Evolutionary conservation across 805 yeast species (phyloP).

Genomic region (Saccharomycopsis synnaedendra): DNA sequence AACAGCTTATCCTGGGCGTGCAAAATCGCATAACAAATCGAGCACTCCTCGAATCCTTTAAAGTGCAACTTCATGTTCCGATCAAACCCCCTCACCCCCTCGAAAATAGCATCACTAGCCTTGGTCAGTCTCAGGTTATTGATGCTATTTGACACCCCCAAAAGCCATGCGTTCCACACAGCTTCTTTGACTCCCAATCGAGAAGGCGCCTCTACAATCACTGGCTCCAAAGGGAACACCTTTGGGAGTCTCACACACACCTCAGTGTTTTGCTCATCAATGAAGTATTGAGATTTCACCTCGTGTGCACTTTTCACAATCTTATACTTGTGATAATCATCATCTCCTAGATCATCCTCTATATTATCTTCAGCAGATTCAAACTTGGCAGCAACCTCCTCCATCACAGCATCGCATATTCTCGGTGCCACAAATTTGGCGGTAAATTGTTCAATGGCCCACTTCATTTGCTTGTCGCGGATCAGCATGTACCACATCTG

Average conservation of each 20-base stretch:
- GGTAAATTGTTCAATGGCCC: constrained; percentile 51
- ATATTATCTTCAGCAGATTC: constrained; percentile 17
- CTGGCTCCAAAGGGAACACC: constrained; percentile 67
- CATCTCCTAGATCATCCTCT: constrained; percentile 9
- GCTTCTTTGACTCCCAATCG: constrained; percentile 83
- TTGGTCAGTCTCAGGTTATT: constrained; percentile 44
- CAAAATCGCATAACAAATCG: constrained; percentile 86
- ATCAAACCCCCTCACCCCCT: constrained; percentile 56
- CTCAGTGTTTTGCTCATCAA: constrained; percentile 83
- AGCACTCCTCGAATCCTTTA: constrained; percentile 93
- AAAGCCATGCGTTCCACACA: constrained; percentile 91
- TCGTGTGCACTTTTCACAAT: constrained; percentile 53
- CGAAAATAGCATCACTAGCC: constrained; percentile 28
- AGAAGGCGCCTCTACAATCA: constrained; percentile 64
- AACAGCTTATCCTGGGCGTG: constrained; percentile 80
- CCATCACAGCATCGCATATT: constrained; percentile 46
- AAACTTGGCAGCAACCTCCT: constrained; percentile 26
- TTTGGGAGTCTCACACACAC: constrained; percentile 64
- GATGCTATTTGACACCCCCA: constrained; percentile 78
- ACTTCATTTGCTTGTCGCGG: constrained; percentile 54
- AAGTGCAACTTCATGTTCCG: constrained; percentile 76
- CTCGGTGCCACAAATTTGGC: constrained; percentile 50
- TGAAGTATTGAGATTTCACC: constrained; percentile 57
- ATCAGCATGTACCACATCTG: constrained; percentile 64
- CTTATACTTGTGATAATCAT: constrained; percentile 42